A percentile compares a stretch with the other conserved stretches of the same genome.
These are phyloP conservation scores for Symbiotaphrina buchneri DNA, from an alignment of 495 filamentous ascomycete species.

Conservation along the genomic window DNA sequence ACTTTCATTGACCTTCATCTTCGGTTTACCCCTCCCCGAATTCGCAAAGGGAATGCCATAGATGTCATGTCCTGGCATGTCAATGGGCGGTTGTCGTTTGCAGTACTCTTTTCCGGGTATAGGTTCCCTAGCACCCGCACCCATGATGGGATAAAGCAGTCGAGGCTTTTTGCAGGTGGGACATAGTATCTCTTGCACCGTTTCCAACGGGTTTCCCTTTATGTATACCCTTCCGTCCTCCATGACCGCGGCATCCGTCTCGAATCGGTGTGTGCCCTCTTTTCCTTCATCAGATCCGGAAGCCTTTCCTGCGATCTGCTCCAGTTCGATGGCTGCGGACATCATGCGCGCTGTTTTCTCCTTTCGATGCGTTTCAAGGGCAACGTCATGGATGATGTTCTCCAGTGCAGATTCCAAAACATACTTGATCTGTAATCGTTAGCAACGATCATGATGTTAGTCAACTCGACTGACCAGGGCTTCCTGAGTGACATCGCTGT, in stretches of 20 bases:
- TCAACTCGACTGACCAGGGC: too few relatives aligned
- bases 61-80: conserved; percentile 53
- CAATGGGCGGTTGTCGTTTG: conserved; percentile 50
- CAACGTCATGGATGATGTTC: conserved; percentile 48
- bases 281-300: conserved; percentile 14
- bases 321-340: conserved; percentile 48
- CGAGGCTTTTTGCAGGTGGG: conserved; percentile 17
- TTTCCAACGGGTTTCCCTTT: conserved; percentile 55
- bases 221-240: conserved; percentile 48
- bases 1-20: too few relatives aligned
- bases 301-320: conserved; percentile 31
- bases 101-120: conserved; percentile 32
- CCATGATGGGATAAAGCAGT: conserved; percentile 14
- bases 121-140: conserved; percentile 10
- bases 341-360: conserved; percentile 50
- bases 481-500: too few relatives aligned
- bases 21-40: too few relatives aligned
- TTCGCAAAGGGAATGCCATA: conserved; percentile 72
- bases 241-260: conserved; percentile 49
- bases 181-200: conserved; percentile 42
- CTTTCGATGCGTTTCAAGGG: conserved; percentile 48
- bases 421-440: conserved; percentile 1
- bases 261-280: conserved; percentile 24
- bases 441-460: conserved; percentile 2
- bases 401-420: conserved; percentile 47